These are phyloP conservation scores for Phytophthora syringae DNA, from an alignment of 352 stramenopile species.

Conservation along the genomic window DNA sequence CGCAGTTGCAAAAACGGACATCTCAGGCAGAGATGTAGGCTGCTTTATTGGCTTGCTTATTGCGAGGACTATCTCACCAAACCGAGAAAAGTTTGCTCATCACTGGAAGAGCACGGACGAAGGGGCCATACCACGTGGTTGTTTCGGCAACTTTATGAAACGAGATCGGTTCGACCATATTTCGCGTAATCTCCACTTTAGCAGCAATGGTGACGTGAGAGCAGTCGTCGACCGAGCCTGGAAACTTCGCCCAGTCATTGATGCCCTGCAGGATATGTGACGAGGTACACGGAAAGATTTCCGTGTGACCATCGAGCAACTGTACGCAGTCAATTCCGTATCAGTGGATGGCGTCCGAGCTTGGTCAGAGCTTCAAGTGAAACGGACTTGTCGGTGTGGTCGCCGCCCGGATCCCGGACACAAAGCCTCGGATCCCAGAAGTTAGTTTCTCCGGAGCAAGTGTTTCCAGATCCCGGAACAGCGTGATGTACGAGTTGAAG, in stretches of 20 bases:
- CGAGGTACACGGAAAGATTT: too few species aligned
- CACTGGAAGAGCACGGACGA: slow-evolving; percentile 23
- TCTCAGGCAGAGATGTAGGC: slow-evolving; percentile 6
- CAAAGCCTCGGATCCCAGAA: too few species aligned
- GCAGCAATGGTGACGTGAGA: slow-evolving; percentile 6
- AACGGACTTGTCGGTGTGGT: too few species aligned
- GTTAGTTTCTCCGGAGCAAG: too few species aligned
- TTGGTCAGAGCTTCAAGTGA: too few species aligned
- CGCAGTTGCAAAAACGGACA: not conserved
- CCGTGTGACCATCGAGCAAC: too few species aligned
- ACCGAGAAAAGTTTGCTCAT: slow-evolving; percentile 3
- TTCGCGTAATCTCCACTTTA: slow-evolving; percentile 16
- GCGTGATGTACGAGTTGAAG: too few species aligned
- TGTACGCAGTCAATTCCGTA: too few species aligned
- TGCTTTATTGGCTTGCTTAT: slow-evolving; percentile 13
- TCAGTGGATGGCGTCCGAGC: too few species aligned
- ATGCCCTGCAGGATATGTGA: too few species aligned
- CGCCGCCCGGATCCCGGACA: too few species aligned
- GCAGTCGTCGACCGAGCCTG: not conserved
- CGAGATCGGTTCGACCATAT: slow-evolving; percentile 9
- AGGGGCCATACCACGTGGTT: slow-evolving; percentile 1
- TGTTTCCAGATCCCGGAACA: too few species aligned
- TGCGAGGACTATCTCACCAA: not conserved
- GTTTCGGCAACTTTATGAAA: slow-evolving; percentile 9
- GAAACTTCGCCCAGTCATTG: slow-evolving; percentile 1